Base-by-base conservation (phyloP, 352 stramenopile species). In the Globisporangium cederbergense region DNA sequence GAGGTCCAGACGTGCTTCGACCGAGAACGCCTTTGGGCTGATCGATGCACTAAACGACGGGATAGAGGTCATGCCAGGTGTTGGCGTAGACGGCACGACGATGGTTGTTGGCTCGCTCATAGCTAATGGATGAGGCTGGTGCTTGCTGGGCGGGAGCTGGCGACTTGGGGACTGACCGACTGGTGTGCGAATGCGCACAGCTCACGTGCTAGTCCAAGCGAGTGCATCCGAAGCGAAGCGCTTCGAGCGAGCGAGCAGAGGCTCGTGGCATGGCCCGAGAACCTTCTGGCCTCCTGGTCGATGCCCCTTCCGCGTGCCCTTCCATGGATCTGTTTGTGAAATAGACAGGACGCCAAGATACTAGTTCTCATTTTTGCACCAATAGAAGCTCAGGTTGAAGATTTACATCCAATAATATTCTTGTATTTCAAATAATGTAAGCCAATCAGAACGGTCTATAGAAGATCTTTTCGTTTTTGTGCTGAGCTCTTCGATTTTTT, bases 1-100 rank as follows among this genome's bases (percentile, higher is more conserved):
- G 28, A 76, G 70, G 16, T 83, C 74, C 10, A 86, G 57, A 16
- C 75, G 75, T 2, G 65, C 71, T 58, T 83, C 75, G 6, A 83
- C 52, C 9, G 65, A 55, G n/a, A 54, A 59, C 45, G 36, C 34
- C 11, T 51, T 62, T 5, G 64, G 58, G 9, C 64, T 70, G 64
- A 62, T 70, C 28, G 49, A 40, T 8, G 30, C 36, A 30, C 34
- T 30, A 50, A 50, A 62, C 18, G 42, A 49, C 5, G 64, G 25
- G 40, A 58, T 52, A 4, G 28, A 36, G 10, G 54, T 46, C 43
- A 59, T 40, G 18, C 36, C 45, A 11, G 65, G 5, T 3, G 53
- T 67, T 28, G 58, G 59, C 6, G 60, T 57, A 10, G 20, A 30
- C 7, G 62, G 62, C 20, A 42, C 52, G 8, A 53, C 25, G 45